Evolutionary conservation across 192 early-diverging fungal species (phyloP).

Genomic region (Phlyctochytrium planicorne): DNA sequence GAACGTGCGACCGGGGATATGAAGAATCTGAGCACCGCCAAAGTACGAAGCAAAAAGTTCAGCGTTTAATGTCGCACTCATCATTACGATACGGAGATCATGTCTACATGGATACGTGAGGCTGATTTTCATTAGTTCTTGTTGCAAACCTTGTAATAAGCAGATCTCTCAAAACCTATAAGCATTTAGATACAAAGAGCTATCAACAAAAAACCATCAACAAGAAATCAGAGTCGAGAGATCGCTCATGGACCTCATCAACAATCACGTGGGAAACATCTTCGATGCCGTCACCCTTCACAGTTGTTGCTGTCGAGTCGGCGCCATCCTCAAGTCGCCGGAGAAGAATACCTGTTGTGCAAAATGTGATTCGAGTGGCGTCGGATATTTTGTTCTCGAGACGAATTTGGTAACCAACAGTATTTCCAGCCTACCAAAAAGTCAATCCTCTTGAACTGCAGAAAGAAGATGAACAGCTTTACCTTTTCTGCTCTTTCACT

Average conservation of each 20-base stretch:
- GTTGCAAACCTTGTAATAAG: no score
- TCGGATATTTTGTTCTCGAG: constrained; percentile 35
- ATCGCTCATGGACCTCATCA: constrained; percentile 85
- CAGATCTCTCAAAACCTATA: constrained; percentile 7
- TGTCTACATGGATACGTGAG: no score
- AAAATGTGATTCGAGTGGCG: constrained; percentile 62
- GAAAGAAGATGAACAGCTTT: not conserved
- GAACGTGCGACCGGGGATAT: constrained; percentile 58
- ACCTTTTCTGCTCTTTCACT: constrained; percentile 50
- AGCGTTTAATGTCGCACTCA: constrained; percentile 87
- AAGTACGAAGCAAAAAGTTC: constrained; percentile 77
- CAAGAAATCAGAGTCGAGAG: constrained; percentile 73
- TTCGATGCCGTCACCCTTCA: constrained; percentile 36
- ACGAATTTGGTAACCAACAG: constrained; percentile 67
- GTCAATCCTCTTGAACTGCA: not conserved
- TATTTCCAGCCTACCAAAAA: constrained; percentile 12
- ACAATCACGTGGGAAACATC: constrained; percentile 66
- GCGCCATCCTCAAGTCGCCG: constrained; percentile 54
- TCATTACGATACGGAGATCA: constrained; percentile 73
- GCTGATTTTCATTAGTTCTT: no score
- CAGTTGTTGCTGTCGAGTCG: not conserved
- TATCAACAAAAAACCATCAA: constrained; percentile 63
- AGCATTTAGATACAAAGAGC: constrained; percentile 16
- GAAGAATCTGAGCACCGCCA: constrained; percentile 51
- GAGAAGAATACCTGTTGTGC: constrained; percentile 67